A percentile compares a stretch with the other conserved stretches of the same genome.
Evolutionary conservation across 2,329 filamentous ascomycete species (phyloP).

Genomic region (Cercospora berteroae): DNA sequence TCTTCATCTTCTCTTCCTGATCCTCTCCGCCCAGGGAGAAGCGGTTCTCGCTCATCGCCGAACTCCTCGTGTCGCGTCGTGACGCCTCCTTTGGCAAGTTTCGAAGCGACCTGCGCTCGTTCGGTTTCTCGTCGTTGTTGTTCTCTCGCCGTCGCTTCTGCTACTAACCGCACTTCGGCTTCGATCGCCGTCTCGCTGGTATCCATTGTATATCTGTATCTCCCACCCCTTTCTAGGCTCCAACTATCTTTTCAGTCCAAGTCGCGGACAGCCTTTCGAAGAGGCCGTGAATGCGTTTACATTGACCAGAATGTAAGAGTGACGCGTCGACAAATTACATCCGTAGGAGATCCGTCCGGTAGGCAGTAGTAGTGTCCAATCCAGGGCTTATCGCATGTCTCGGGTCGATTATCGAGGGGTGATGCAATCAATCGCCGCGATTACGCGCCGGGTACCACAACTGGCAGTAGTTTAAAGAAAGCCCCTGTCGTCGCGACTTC

Average conservation of each 20-base stretch:
- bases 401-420: neutral
- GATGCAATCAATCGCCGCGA: conserved; percentile 2
- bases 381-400: conserved; percentile 3
- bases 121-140: conserved; percentile 17
- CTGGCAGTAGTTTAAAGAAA: neutral
- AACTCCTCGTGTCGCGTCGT: conserved; percentile 18
- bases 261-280: neutral
- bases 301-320: neutral
- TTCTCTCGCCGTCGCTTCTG: conserved; percentile 24
- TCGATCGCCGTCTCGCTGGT: conserved; percentile 36
- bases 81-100: conserved; percentile 30
- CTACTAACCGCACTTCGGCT: conserved; percentile 36
- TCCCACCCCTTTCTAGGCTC: neutral
- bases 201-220: conserved; percentile 27
- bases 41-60: conserved; percentile 28
- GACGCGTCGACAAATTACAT: neutral
- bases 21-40: conserved; percentile 23
- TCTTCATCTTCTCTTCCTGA: conserved; percentile 19
- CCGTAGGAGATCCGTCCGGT: neutral
- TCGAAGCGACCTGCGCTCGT: conserved; percentile 23
- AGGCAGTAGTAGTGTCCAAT: neutral
- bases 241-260: neutral
- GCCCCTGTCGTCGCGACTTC: neutral
- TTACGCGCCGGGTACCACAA: neutral
- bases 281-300: neutral